Percentiles rank a stretch among this genome's conserved stretches.
Evolutionary conservation across 768 basidiomycete genomes (phyloP).

Genomic region (Mrakia blollopis): DNA sequence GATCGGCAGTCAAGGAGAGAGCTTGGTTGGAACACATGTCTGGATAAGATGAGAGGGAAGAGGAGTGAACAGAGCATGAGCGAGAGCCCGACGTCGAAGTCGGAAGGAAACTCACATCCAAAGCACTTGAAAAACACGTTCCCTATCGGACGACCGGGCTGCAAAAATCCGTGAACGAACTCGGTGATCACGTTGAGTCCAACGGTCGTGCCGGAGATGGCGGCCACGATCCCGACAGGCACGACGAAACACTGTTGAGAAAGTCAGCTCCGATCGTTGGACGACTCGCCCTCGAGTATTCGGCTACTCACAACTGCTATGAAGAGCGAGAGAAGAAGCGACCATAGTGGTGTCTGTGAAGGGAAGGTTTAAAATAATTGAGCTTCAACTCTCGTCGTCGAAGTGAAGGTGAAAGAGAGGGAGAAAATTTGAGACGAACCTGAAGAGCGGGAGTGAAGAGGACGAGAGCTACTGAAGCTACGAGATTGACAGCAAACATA

Average conservation of each 20-base stretch:
- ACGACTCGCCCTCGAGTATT: no score
- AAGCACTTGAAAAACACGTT: conserved; percentile 35
- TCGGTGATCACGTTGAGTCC: conserved; percentile 47
- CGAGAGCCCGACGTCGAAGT: no score
- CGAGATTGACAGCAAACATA: not conserved
- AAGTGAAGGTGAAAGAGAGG: not conserved
- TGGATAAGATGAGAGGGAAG: no score
- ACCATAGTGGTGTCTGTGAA: conserved; percentile 44
- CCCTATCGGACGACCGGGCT: conserved; percentile 34
- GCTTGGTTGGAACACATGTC: conserved; percentile 46
- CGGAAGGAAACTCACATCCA: no score
- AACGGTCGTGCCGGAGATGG: conserved; percentile 44
- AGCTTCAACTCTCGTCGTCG: no score
- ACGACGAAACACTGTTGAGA: conserved; percentile 17
- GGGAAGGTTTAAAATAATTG: no score
- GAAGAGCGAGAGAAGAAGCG: conserved; percentile 40
- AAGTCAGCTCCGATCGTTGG: no score
- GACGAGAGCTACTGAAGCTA: not conserved
- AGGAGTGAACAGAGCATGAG: not conserved
- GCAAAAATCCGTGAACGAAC: conserved; percentile 39
- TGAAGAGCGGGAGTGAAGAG: conserved; percentile 2
- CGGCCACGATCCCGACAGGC: conserved; percentile 41
- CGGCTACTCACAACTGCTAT: conserved; percentile 36
- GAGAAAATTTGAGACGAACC: not conserved
- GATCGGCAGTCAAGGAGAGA: conserved; percentile 40